Evolutionary conservation across 805 yeast genomes (phyloP).

Genomic region (Candida namnaoensis): DNA sequence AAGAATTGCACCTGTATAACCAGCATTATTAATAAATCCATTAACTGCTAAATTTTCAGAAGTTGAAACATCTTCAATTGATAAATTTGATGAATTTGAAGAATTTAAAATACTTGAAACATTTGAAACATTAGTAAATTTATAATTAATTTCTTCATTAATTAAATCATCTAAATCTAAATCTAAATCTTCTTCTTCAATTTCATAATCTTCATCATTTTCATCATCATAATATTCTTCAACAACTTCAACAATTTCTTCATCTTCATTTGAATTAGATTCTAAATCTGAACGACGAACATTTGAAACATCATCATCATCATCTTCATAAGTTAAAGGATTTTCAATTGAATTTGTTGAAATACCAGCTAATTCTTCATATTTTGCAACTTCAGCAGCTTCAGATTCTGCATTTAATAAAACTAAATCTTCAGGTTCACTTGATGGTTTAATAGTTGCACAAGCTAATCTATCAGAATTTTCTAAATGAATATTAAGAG

Average conservation of each 20-base stretch:
- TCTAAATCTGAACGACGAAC: slow-evolving; percentile 1
- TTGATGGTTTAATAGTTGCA: slow-evolving; percentile 36
- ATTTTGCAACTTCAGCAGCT: slow-evolving; percentile 15
- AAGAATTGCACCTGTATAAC: not conserved
- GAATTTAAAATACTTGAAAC: not conserved
- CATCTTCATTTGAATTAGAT: not conserved
- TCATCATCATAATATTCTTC: slow-evolving; percentile 1
- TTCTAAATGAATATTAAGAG: slow-evolving; percentile 48
- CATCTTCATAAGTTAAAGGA: too few relatives aligned
- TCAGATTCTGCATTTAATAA: slow-evolving; percentile 17
- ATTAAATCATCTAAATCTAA: not conserved
- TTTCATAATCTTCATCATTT: slow-evolving; percentile 1
- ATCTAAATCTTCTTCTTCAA: slow-evolving; percentile 5
- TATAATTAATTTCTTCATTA: not conserved
- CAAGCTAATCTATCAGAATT: slow-evolving; percentile 53
- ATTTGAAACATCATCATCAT: slow-evolving; percentile 2
- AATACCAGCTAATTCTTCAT: slow-evolving; percentile 17
- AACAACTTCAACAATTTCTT: slow-evolving; percentile 1
- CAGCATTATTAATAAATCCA: not conserved
- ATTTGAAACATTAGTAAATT: not conserved
- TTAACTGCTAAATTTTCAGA: not conserved
- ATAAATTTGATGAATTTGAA: not conserved
- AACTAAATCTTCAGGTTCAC: slow-evolving; percentile 18
- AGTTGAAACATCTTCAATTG: not conserved
- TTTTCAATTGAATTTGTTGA: not conserved